phyloP scores from a whole-genome alignment of 495 filamentous ascomycete species.

The Podospora appendiculata region DNA sequence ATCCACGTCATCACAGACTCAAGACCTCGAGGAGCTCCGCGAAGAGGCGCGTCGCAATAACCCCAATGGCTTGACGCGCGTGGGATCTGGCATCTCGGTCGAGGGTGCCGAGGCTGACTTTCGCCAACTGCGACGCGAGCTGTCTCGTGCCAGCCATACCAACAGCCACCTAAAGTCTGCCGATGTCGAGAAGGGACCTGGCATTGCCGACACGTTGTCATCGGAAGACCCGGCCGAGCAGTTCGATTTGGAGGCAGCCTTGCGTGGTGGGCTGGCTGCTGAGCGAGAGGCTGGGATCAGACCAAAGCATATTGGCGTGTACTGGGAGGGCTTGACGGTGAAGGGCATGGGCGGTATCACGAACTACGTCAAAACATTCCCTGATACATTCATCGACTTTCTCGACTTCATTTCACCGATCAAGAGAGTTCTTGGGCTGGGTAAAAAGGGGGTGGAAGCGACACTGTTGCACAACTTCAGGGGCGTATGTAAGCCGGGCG shows the following conservation, averaged over 20 bases:
- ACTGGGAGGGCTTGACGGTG: slow-evolving; percentile 73
- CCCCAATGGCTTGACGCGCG: slow-evolving; percentile 42
- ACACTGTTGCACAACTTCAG: slow-evolving; percentile 51
- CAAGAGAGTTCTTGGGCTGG: slow-evolving; percentile 49
- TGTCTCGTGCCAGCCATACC: slow-evolving; percentile 49
- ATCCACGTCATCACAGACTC: slow-evolving; percentile 32
- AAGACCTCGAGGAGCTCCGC: slow-evolving; percentile 31
- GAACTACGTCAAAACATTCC: slow-evolving; percentile 76
- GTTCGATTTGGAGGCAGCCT: slow-evolving; percentile 64
- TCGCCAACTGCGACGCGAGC: slow-evolving; percentile 61
- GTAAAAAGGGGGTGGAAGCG: slow-evolving; percentile 55
- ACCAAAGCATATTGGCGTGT: slow-evolving; percentile 70
- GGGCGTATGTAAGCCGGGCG: slow-evolving; percentile 60
- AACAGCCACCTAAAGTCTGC: slow-evolving; percentile 25
- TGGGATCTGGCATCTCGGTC: slow-evolving; percentile 54
- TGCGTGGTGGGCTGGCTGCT: slow-evolving; percentile 61
- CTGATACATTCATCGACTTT: slow-evolving; percentile 70
- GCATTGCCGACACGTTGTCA: slow-evolving; percentile 43
- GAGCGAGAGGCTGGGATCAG: slow-evolving; percentile 70
- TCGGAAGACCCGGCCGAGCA: slow-evolving; percentile 42
- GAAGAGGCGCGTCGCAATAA: slow-evolving; percentile 39
- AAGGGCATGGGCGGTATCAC: slow-evolving; percentile 68
- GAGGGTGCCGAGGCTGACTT: slow-evolving; percentile 70
- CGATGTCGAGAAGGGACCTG: slow-evolving; percentile 33
- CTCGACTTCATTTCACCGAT: slow-evolving; percentile 60